phyloP scores from a whole-genome alignment of 129 eudicot species.

The Centaurea solstitialis region DNA sequence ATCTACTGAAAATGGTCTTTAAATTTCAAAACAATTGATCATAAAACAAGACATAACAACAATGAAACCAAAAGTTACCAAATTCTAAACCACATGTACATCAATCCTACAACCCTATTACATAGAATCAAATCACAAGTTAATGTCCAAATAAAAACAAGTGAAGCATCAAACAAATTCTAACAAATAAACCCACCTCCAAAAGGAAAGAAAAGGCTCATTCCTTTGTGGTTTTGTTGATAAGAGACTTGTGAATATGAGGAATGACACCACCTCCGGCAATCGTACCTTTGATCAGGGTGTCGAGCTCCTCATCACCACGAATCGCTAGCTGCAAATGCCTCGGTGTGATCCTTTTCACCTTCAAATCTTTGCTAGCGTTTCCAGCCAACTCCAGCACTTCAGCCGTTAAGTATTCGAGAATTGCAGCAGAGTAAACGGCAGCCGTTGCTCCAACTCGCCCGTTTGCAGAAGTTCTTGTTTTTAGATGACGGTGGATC shows the following conservation, averaged over 20 bases:
- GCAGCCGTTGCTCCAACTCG: conserved; percentile 93
- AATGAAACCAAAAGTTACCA: not conserved
- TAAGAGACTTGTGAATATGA: conserved; percentile 91
- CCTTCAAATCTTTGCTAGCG: conserved; percentile 87
- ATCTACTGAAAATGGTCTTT: no score
- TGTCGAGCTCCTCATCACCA: conserved; percentile 89
- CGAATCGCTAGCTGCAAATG: conserved; percentile 84
- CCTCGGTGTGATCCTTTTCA: conserved; percentile 85
- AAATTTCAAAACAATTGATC: not conserved
- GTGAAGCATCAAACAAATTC: conserved; percentile 26
- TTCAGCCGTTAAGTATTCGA: conserved; percentile 82
- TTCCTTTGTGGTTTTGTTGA: conserved; percentile 82
- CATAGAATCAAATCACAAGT: not conserved
- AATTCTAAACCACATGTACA: conserved; percentile 28
- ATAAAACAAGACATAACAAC: not conserved
- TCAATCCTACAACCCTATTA: conserved; percentile 21
- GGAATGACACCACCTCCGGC: conserved; percentile 99
- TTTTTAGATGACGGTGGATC: conserved; percentile 75
- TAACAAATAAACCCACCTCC: not conserved
- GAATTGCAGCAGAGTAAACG: conserved; percentile 85
- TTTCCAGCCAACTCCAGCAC: conserved; percentile 86
- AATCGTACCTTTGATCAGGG: conserved; percentile 86
- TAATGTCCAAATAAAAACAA: conserved; percentile 7
- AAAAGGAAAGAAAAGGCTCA: conserved; percentile 10
- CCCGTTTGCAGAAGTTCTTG: conserved; percentile 74